Conservation (phyloP, 345 rosid genomes). For the Brassica rapa region DNA sequence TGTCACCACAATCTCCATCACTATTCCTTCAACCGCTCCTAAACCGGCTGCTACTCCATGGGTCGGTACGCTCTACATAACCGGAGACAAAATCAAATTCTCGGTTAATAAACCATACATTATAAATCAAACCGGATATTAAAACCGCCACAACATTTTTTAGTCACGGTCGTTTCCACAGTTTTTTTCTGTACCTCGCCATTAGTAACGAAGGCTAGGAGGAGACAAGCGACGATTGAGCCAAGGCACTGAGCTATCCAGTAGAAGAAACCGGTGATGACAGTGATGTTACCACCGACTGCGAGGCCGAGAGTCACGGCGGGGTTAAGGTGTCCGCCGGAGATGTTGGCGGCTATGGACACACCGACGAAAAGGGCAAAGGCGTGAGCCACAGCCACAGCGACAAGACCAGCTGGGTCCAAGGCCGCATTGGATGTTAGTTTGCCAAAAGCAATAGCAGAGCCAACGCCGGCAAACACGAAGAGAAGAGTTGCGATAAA, state of each 20-base stretch:
- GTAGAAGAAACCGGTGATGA: conserved; percentile 75
- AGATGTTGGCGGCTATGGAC: conserved; percentile 77
- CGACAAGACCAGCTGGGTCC: conserved; percentile 81
- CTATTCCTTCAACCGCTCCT: conserved; percentile 54
- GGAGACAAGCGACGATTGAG: conserved; percentile 80
- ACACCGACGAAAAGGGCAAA: conserved; percentile 81
- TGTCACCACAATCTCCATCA: conserved; percentile 79
- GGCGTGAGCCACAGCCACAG: conserved; percentile 82
- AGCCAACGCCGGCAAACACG: conserved; percentile 91
- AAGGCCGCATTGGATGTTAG: conserved; percentile 68
- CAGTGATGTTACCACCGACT: conserved; percentile 76
- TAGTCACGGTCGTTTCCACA: conserved; percentile 24
- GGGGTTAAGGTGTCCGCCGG: conserved; percentile 88
- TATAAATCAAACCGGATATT: background rate
- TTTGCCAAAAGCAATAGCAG: conserved; percentile 82
- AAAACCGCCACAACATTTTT: conserved; percentile 2
- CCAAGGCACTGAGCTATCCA: conserved; percentile 89
- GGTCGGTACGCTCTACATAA: conserved; percentile 65
- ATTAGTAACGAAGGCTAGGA: conserved; percentile 65
- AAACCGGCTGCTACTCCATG: conserved; percentile 75
- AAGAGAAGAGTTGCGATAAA: conserved; percentile 91
- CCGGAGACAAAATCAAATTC: background rate
- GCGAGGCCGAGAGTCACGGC: conserved; percentile 89
- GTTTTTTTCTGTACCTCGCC: conserved; percentile 44
- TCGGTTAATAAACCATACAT: background rate